A percentile compares a stretch with the other conserved stretches of the same genome.
These are phyloP conservation scores for Elsinoe ampelina DNA, from an alignment of 2,329 filamentous ascomycete genomes.

Conservation along the genomic window DNA sequence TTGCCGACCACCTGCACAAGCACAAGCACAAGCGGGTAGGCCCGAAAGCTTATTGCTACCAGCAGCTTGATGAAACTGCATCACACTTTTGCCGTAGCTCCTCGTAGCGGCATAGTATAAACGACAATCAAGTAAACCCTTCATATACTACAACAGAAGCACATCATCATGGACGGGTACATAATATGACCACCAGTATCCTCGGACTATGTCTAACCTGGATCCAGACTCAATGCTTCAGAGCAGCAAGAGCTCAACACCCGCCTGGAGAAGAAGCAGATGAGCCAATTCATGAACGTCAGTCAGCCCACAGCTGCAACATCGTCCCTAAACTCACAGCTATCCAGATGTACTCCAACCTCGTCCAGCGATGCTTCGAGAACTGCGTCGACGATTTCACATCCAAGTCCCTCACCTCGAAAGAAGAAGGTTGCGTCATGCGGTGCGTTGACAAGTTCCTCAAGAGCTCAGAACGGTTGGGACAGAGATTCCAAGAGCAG, in stretches of 20 bases:
- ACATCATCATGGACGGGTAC: constrained; percentile 8
- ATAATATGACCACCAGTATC: neutral
- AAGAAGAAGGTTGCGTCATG: constrained; percentile 85
- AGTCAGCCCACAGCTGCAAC: constrained; percentile 31
- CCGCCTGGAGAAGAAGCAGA: constrained; percentile 95
- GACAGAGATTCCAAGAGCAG: constrained; percentile 78
- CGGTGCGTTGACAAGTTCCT: constrained; percentile 95
- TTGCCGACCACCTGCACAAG: neutral
- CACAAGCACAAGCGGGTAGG: neutral
- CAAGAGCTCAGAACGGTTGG: constrained; percentile 80
- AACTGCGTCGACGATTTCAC: constrained; percentile 98
- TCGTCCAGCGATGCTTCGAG: constrained; percentile 85
- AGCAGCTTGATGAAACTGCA: constrained; percentile 2
- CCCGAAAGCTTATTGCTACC: neutral
- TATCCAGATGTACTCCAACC: constrained; percentile 57
- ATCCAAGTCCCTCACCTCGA: constrained; percentile 80
- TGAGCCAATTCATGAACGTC: constrained; percentile 98
- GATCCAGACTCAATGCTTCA: constrained; percentile 54
- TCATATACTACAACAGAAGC: neutral
- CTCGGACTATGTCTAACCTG: neutral
- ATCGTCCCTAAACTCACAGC: neutral
- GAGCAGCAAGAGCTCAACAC: constrained; percentile 90
- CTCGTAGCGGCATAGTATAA: neutral
- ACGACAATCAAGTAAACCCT: neutral
- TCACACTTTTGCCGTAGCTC: neutral